Base-by-base conservation (phyloP, 345 rosid species). In the Eucalyptus brandiana region DNA sequence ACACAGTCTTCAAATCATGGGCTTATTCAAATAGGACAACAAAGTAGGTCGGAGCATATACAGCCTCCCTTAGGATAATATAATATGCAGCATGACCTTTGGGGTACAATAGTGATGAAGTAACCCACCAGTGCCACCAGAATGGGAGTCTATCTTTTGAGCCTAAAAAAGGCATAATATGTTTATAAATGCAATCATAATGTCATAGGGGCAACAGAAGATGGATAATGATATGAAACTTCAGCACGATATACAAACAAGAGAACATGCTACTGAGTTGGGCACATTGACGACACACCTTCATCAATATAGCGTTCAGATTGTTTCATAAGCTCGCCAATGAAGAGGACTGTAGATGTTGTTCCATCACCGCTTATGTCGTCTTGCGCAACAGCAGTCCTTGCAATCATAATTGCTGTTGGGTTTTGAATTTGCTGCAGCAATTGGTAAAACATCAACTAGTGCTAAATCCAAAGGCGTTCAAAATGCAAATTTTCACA, bases 381-480 rank as follows among this genome's bases (percentile, higher is more conserved):
- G 91, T 97, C 99, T 92, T 97, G 99, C 10, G 99, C 99, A 93
- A 97, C 98, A 88, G 99, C 99, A 16, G 99, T 97, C 93, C 99
- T 95, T 4, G 99, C 99, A 92, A 97, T 97, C 99, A 97, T 97
- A 83, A 97, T 95, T n/a, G 99, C 99, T 1, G 99, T 97, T 19
- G 99, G 99, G 80, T 95, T 97, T 93, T 97, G 99, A 88, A 98
- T 98, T 97, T 98, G 99, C 99, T 98, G 94, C 91, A 94, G 89
- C 81, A 86, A 89, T 86, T 54, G 87, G 88, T 87, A 80, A 91
- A 81, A n/a, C 76, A 88, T 86, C 49, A 91, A 53, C 51, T 86
- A 89, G 81, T 56, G 37, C 60, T 62, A 7, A 28, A 90, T 19
- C 83, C 45, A 76, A 76, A 37, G 45, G 26, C 4, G 3, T 76